Base-by-base conservation (phyloP, 2,329 filamentous ascomycete species). In the Aotearoamyces nothofagi region DNA sequence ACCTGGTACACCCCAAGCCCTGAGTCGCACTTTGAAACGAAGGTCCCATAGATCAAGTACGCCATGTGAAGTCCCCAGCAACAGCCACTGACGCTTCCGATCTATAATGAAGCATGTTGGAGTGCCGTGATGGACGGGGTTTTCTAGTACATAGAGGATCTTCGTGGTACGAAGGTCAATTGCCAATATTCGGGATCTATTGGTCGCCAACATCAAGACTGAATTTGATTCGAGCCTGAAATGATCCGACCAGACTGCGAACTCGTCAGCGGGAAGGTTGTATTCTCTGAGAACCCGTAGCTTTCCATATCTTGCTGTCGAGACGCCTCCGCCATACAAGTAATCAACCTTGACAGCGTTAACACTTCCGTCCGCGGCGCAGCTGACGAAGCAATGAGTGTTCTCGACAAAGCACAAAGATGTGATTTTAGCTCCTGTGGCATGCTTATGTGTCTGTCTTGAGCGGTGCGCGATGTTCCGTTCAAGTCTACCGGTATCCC, bases 31-130 rank as follows among this genome's bases (percentile, higher is more conserved):
- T 39, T 74, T 78, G 61, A 98, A 98, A n/a, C 90, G 78, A 22
- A 98, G 63, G 52, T 98, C 90, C 90, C 90, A 98, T 2, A 98
- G 65, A 47, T 92, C 80, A 5, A 98, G 61, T 15, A 96, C 77
- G 19, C 92, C 90, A 48, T 96, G 86, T 0, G 83, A 82, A 1
- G 92, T 98, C 19, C 86, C 90, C 1, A 96, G 57, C 2, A 92
- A 66, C 3, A 98, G 61, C 90, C 90, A 98, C 46, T 90, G 84
- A 28, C 79, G 76, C 47, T 76, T 81, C 33, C 72, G 69, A 45
- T 94, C 84, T 17, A 93, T 66, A 44, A 80, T 87, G 53, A 98
- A 94, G 40, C 82, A 90, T 1, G 82, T 94, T 1, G 84, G 82
- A 1, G 77, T 81, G 9, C 90, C 90, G 46, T 98, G 87, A 43